phyloP scores from a whole-genome alignment of 257 asterid genomes.

The Fraxinus americana region DNA sequence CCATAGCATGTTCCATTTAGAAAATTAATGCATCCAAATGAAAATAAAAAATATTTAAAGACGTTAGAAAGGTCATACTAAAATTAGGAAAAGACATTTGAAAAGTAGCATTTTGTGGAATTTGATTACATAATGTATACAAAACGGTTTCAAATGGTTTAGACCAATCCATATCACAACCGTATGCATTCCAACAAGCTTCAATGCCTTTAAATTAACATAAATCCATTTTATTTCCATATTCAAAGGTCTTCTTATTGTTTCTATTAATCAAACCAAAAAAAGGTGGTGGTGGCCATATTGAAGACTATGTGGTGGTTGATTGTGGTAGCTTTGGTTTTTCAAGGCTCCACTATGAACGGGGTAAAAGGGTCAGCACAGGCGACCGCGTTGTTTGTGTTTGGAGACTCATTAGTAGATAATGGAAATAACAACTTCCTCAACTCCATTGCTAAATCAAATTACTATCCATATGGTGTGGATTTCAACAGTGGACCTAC shows the following conservation, averaged over 20 bases:
- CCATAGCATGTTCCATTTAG: background rate
- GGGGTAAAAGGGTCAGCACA: constrained; percentile 36
- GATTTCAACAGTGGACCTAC: constrained; percentile 59
- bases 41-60: background rate
- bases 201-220: background rate
- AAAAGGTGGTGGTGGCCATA: background rate
- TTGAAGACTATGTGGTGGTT: background rate
- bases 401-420: constrained; percentile 88
- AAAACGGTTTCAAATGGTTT: constrained; percentile 28
- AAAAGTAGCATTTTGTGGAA: constrained; percentile 26
- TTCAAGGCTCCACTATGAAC: background rate
- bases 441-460: constrained; percentile 73
- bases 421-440: constrained; percentile 85
- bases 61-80: constrained; percentile 22
- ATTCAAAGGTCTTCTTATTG: background rate
- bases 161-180: background rate
- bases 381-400: constrained; percentile 67
- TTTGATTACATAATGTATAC: constrained; percentile 21
- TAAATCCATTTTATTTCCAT: constrained; percentile 5
- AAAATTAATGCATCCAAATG: constrained; percentile 32
- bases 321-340: background rate
- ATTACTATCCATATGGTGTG: constrained; percentile 81
- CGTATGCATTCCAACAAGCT: background rate
- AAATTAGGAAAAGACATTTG: constrained; percentile 28
- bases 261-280: background rate